Conservation (phyloP, 2,329 filamentous ascomycete genomes). For the Amauroascus niger region DNA sequence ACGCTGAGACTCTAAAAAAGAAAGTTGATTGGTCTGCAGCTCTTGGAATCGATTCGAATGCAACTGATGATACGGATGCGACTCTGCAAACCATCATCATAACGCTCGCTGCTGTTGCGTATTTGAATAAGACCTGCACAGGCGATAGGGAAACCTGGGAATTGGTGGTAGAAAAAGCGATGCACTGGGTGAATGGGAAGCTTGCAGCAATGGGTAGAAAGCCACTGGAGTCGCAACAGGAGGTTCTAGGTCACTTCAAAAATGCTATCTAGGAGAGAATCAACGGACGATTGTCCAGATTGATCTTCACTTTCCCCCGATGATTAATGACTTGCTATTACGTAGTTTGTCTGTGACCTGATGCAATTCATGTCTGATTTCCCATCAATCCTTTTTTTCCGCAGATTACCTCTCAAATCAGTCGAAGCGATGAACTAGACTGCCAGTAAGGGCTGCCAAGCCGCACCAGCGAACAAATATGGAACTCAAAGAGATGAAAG, state of each 20-base stretch:
- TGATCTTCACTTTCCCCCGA: too few species aligned
- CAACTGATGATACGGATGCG: slow-evolving; percentile 9
- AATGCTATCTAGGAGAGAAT: neutral
- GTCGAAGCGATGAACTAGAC: too few species aligned
- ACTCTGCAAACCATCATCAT: slow-evolving; percentile 11
- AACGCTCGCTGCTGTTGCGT: slow-evolving; percentile 41
- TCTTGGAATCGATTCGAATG: slow-evolving; percentile 4
- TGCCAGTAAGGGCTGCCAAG: too few species aligned
- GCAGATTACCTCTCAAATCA: too few species aligned
- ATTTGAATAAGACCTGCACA: slow-evolving; percentile 40
- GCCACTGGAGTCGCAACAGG: neutral
- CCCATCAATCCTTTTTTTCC: too few species aligned
- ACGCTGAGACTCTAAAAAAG: neutral
- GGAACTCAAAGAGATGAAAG: too few species aligned
- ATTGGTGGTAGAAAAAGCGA: slow-evolving; percentile 53
- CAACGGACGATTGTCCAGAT: too few species aligned
- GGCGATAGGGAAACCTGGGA: slow-evolving; percentile 51
- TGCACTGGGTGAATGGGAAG: slow-evolving; percentile 34
- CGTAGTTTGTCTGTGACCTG: too few species aligned
- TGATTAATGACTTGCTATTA: too few species aligned
- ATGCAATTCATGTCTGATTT: too few species aligned
- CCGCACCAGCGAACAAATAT: too few species aligned
- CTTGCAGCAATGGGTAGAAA: neutral
- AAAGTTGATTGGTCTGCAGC: slow-evolving; percentile 8
- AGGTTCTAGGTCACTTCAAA: neutral